These are phyloP conservation scores for Boeremia lycopersici DNA, from an alignment of 2,329 filamentous ascomycete species.

Conservation along the genomic window DNA sequence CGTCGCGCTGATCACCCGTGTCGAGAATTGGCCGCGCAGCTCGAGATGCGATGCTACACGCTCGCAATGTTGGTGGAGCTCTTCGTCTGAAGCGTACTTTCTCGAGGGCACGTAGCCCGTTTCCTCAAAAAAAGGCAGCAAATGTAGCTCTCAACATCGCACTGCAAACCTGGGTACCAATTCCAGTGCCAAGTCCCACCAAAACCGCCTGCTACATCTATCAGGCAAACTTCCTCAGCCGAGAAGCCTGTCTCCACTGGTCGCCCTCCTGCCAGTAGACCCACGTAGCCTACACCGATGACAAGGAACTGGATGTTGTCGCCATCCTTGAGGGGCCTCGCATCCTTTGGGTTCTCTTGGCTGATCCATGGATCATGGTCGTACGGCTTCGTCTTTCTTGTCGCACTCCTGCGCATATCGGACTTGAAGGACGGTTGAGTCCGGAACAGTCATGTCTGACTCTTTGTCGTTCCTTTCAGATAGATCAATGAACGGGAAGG, in stretches of 20 bases:
- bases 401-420: not conserved
- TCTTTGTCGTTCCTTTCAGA: not conserved
- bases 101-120: conserved; percentile 62
- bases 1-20: conserved; percentile 23
- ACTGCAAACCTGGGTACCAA: conserved; percentile 55
- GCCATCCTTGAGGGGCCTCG: not conserved
- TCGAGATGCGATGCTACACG: conserved; percentile 48
- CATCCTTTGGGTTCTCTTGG: not conserved
- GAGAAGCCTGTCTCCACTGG: not conserved
- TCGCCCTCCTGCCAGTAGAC: conserved; percentile 32
- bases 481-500: not conserved
- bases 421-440: not conserved
- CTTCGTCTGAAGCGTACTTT: conserved; percentile 52
- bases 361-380: not conserved
- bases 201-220: conserved; percentile 52
- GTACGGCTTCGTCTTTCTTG: not conserved
- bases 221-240: conserved; percentile 35
- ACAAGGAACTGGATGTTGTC: conserved; percentile 23
- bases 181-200: conserved; percentile 52
- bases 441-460: not conserved
- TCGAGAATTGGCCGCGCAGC: conserved; percentile 39
- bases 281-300: conserved; percentile 43
- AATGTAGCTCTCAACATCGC: conserved; percentile 65
- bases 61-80: conserved; percentile 53
- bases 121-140: conserved; percentile 67